Percentiles rank a stretch among this genome's conserved stretches.
phyloP scores from a whole-genome alignment of 352 stramenopile genomes.

The Globisporangium lucens region DNA sequence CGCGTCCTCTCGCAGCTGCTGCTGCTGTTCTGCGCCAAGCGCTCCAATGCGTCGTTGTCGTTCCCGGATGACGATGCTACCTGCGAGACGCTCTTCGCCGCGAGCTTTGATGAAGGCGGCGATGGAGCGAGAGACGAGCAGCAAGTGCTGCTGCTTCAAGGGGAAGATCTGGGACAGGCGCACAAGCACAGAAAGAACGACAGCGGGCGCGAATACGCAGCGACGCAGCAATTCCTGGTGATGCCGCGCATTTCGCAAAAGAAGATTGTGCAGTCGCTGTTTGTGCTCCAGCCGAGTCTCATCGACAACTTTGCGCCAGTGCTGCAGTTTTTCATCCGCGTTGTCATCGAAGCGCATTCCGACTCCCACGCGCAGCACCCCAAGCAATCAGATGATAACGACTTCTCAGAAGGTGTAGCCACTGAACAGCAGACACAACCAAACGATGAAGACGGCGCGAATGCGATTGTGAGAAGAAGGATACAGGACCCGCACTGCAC shows the following conservation, averaged over 20 bases:
- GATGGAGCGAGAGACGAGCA: neutral
- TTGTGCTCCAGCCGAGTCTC: conserved; percentile 37
- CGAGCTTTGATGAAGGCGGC: neutral
- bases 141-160: neutral
- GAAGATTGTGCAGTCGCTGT: conserved; percentile 41
- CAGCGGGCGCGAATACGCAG: conserved; percentile 22
- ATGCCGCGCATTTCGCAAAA: conserved; percentile 36
- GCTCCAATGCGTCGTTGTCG: neutral
- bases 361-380: conserved; percentile 20
- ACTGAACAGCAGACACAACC: neutral
- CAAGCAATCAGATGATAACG: neutral
- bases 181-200: conserved; percentile 5
- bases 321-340: conserved; percentile 64
- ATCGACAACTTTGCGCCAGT: conserved; percentile 44
- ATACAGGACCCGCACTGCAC: conserved; percentile 16
- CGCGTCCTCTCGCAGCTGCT: conserved; percentile 45
- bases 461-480: conserved; percentile 19
- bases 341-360: conserved; percentile 52
- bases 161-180: neutral
- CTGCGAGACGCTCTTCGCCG: conserved; percentile 1
- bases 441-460: conserved; percentile 19
- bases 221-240: conserved; percentile 40
- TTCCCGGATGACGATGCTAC: neutral
- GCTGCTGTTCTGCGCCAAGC: conserved; percentile 34
- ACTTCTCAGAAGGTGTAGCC: neutral